These are phyloP conservation scores for Neocatenulostroma microsporum DNA, from an alignment of 2,329 filamentous ascomycete species.

Conservation along the genomic window DNA sequence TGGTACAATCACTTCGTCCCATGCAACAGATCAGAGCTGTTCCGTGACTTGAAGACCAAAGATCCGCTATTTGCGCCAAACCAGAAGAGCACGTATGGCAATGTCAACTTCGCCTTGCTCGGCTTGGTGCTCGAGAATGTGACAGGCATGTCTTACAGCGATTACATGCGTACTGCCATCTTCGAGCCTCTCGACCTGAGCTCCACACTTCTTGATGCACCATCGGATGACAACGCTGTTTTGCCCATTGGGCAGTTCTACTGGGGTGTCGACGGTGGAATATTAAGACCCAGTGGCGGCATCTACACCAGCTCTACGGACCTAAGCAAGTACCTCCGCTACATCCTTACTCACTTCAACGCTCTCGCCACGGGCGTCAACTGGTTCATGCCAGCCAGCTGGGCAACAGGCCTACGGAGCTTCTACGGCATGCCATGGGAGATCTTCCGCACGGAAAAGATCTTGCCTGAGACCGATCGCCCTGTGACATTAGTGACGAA, in stretches of 20 bases:
- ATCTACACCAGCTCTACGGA: slow-evolving; percentile 37
- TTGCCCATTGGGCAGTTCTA: slow-evolving; percentile 31
- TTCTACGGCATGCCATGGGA: slow-evolving; percentile 45
- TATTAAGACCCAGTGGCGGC: slow-evolving; percentile 38
- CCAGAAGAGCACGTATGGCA: slow-evolving; percentile 37
- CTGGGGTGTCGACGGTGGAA: slow-evolving; percentile 37
- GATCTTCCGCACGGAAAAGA: slow-evolving; percentile 36
- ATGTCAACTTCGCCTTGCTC: slow-evolving; percentile 35
- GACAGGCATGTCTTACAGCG: slow-evolving; percentile 29
- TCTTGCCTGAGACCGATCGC: slow-evolving; percentile 30
- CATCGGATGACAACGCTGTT: slow-evolving; percentile 32
- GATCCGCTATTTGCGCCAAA: slow-evolving; percentile 36
- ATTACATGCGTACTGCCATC: slow-evolving; percentile 34
- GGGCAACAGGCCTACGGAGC: slow-evolving; percentile 27
- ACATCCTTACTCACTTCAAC: slow-evolving; percentile 37
- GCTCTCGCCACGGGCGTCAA: slow-evolving; percentile 35
- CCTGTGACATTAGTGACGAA: slow-evolving; percentile 42
- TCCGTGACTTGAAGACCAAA: slow-evolving; percentile 25
- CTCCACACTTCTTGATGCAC: slow-evolving; percentile 25
- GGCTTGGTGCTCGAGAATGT: slow-evolving; percentile 35
- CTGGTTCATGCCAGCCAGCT: slow-evolving; percentile 38
- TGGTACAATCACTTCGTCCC: slow-evolving; percentile 27
- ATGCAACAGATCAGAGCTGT: slow-evolving; percentile 29
- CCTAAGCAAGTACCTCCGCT: slow-evolving; percentile 38
- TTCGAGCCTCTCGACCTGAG: slow-evolving; percentile 34